A percentile compares a stretch with the other conserved stretches of the same genome.
Evolutionary conservation across 2,329 filamentous ascomycete species (phyloP).

Genomic region (Penicillium griseofulvum): DNA sequence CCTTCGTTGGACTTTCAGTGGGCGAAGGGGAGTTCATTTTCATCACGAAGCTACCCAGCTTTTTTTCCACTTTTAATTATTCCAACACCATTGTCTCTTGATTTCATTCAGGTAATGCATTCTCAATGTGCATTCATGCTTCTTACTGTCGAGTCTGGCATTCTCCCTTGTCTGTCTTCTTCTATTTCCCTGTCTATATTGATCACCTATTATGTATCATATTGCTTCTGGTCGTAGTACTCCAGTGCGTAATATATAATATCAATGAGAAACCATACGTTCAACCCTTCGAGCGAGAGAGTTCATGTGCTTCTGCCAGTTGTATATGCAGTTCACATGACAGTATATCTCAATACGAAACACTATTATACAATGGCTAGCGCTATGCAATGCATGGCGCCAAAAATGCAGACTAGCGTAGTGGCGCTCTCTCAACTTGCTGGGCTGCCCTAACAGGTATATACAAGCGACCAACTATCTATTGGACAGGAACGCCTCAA

Average conservation of each 20-base stretch:
- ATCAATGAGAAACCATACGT: not conserved
- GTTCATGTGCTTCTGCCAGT: not conserved
- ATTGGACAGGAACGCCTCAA: too few relatives aligned
- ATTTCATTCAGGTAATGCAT: not conserved
- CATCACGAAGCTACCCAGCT: not conserved
- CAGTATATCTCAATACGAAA: not conserved
- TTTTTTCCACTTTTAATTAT: not conserved
- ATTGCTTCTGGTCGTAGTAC: not conserved
- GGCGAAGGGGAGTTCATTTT: not conserved
- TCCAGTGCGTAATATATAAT: conserved; percentile 1
- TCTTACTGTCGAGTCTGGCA: not conserved
- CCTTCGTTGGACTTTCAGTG: not conserved
- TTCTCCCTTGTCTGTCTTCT: not conserved
- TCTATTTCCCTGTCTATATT: not conserved
- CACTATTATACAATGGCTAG: not conserved
- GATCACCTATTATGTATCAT: conserved; percentile 1
- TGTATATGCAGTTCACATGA: not conserved
- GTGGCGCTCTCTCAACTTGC: not conserved
- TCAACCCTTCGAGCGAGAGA: not conserved
- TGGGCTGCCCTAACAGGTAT: too few relatives aligned
- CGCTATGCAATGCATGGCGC: not conserved
- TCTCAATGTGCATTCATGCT: not conserved
- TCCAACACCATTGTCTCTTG: not conserved
- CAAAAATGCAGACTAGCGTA: not conserved
- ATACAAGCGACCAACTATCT: too few relatives aligned